Percentiles rank a stretch among this genome's conserved stretches.
Conservation (phyloP, 257 asterid genomes). For the Vinca minor region DNA sequence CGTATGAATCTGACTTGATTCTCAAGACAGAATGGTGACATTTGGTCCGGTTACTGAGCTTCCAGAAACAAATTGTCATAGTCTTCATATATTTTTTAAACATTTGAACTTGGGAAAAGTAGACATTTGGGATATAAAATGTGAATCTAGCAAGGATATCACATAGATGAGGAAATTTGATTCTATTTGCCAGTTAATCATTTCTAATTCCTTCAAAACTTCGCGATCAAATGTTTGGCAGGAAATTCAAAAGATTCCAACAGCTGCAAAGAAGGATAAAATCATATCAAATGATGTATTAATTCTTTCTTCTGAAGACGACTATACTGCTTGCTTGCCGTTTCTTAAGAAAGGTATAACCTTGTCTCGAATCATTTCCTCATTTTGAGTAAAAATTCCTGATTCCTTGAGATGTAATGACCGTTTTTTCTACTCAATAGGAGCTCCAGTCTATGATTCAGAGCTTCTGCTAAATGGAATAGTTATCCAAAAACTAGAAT, state of each 20-base stretch:
- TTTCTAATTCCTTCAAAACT: conserved; percentile 3
- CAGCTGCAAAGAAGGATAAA: conserved; percentile 18
- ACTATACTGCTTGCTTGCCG: conserved; percentile 42
- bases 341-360: conserved; percentile 53
- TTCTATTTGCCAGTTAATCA: background rate
- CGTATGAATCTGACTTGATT: background rate
- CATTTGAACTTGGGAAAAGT: background rate
- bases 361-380: conserved; percentile 2
- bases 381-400: conserved; percentile 5
- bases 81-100: background rate
- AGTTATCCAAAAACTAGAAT: conserved; percentile 57
- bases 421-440: conserved; percentile 35
- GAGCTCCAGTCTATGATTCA: conserved; percentile 50
- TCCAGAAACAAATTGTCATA: background rate
- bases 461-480: conserved; percentile 79
- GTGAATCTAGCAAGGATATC: background rate
- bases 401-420: conserved; percentile 12
- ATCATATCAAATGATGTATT: conserved; percentile 33
- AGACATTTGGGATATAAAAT: background rate
- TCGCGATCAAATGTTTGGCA: conserved; percentile 23
- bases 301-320: conserved; percentile 56
- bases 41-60: background rate
- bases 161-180: background rate
- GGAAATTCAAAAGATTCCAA: conserved; percentile 32
- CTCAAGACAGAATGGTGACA: background rate